These are phyloP conservation scores for Kwoniella heveanensis DNA, from an alignment of 768 basidiomycete genomes.

Conservation along the genomic window DNA sequence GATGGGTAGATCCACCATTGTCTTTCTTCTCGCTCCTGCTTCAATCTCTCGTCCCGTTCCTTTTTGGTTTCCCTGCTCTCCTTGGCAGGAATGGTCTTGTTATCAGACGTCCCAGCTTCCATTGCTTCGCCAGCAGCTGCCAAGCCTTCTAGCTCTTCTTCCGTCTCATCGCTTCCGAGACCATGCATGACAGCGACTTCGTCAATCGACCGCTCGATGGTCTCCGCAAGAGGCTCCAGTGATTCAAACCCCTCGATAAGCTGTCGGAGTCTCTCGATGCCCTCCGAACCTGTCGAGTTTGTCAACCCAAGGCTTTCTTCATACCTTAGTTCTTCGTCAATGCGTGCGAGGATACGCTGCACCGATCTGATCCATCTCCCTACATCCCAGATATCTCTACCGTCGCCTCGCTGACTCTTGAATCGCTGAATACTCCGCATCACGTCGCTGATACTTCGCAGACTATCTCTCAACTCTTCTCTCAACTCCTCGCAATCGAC, in stretches of 20 bases:
- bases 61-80: slow-evolving; percentile 28
- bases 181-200: slow-evolving; percentile 32
- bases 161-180: slow-evolving; percentile 23
- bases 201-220: slow-evolving; percentile 44
- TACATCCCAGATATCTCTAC: slow-evolving; percentile 49
- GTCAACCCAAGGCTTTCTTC: background rate
- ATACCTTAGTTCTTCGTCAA: slow-evolving; percentile 29
- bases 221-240: slow-evolving; percentile 27
- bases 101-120: background rate
- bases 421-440: slow-evolving; percentile 52
- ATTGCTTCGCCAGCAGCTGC: slow-evolving; percentile 19
- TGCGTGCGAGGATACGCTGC: slow-evolving; percentile 22
- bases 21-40: slow-evolving; percentile 30
- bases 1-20: slow-evolving; percentile 49
- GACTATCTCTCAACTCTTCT: slow-evolving; percentile 41
- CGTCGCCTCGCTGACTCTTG: slow-evolving; percentile 36
- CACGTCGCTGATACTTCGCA: slow-evolving; percentile 43
- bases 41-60: slow-evolving; percentile 29
- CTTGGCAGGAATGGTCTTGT: background rate
- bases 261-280: slow-evolving; percentile 15
- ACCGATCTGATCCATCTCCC: slow-evolving; percentile 41
- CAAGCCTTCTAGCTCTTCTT: slow-evolving; percentile 25
- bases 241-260: slow-evolving; percentile 26
- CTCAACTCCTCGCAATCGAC: slow-evolving; percentile 39
- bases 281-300: slow-evolving; percentile 1